Evolutionary conservation across 768 basidiomycete species (phyloP).

Genomic region (Phanerochaete sordida): DNA sequence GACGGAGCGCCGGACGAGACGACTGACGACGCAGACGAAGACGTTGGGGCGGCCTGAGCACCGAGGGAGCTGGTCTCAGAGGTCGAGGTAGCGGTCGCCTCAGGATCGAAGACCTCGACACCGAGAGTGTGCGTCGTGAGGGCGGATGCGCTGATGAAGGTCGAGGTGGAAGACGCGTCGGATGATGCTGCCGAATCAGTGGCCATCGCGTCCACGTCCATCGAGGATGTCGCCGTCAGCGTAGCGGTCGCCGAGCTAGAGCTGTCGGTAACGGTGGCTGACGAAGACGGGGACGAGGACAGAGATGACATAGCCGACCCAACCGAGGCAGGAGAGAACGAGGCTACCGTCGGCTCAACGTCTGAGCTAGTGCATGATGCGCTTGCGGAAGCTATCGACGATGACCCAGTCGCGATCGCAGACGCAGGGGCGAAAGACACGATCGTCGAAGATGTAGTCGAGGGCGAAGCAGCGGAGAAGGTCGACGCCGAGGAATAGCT

Average conservation of each 20-base stretch:
- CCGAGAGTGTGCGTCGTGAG: constrained; percentile 1
- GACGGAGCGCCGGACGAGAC: constrained; percentile 6
- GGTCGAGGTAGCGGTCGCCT: neutral
- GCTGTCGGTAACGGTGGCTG: neutral
- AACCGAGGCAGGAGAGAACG: neutral
- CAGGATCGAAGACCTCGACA: constrained; percentile 12
- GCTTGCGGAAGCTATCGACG: neutral
- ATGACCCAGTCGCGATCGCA: neutral
- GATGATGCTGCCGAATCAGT: constrained; percentile 3
- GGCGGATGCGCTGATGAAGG: neutral
- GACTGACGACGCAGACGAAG: constrained; percentile 8
- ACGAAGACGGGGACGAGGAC: neutral
- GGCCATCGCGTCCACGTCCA: constrained; percentile 26
- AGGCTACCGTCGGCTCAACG: no score
- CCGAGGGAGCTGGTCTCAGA: neutral
- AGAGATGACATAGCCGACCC: no score
- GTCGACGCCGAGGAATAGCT: neutral
- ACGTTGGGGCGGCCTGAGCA: constrained; percentile 4
- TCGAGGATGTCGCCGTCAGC: constrained; percentile 15
- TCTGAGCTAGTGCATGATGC: neutral
- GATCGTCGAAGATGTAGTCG: neutral
- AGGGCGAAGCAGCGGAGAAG: constrained; percentile 3
- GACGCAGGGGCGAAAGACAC: constrained; percentile 6
- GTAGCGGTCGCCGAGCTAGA: neutral
- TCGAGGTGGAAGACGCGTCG: neutral